Percentiles rank a stretch among this genome's conserved stretches.
These are phyloP conservation scores for Fraxinus sp. DNA, from an alignment of 305 asterid species.

Conservation along the genomic window DNA sequence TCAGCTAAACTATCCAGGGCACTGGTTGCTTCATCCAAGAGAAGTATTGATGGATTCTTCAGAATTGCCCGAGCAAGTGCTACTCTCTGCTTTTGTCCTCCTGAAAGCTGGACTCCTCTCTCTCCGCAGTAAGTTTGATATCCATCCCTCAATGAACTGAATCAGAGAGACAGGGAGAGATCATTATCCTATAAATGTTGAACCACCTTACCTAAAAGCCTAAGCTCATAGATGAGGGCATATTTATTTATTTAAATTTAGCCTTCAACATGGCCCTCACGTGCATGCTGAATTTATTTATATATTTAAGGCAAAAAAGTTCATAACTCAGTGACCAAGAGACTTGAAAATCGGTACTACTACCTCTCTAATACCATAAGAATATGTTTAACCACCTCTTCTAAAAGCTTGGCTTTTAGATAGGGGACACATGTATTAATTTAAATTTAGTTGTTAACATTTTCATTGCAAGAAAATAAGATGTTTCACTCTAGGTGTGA, in stretches of 20 bases:
- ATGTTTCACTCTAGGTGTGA: neutral
- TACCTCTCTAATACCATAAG: neutral
- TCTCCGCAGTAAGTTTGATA: constrained; percentile 77
- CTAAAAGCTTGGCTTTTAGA: neutral
- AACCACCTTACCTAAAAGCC: neutral
- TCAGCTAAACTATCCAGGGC: constrained; percentile 70
- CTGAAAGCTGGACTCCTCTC: constrained; percentile 76
- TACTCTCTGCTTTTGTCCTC: constrained; percentile 76
- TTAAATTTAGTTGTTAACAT: neutral
- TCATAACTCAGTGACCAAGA: neutral
- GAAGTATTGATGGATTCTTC: constrained; percentile 69
- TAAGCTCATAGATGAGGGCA: neutral
- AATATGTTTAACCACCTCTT: neutral
- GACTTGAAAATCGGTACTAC: neutral
- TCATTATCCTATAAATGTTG: neutral
- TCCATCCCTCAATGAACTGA: constrained; percentile 64
- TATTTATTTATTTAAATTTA: neutral
- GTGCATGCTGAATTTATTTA: neutral
- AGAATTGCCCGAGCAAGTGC: constrained; percentile 81
- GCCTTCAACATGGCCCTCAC: neutral
- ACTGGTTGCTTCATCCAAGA: constrained; percentile 81
- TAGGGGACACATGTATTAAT: neutral
- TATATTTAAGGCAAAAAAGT: neutral
- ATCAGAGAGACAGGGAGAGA: neutral
- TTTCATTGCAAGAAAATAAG: neutral